Base-by-base conservation (phyloP, 495 filamentous ascomycete genomes). In the Penicillium riverlandense region DNA sequence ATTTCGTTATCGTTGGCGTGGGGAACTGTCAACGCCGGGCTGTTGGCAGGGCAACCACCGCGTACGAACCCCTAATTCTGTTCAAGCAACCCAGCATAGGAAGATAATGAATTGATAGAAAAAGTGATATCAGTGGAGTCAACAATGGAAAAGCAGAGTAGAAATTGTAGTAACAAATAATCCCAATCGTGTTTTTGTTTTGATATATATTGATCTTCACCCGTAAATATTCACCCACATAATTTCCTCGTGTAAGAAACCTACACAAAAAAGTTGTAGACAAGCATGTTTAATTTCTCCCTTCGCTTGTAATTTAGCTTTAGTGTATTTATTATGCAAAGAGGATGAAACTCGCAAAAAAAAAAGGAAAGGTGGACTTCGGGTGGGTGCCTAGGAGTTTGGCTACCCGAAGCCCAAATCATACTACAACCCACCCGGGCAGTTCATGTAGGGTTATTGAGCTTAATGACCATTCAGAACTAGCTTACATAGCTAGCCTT, bases 381-480 rank as follows among this genome's bases (percentile, higher is more conserved):
- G 7, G 4, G 4, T 6, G 9, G 32, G 32, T 2, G 32, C n/a
- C 2, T 12, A 11, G 2, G 6, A 6, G 32, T 34, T 6, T 34
- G 9, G 32, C 32, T 34, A 7, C 57, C 56, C 61, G 62, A 61
- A 66, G 62, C 58, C 55, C 59, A 61, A 66, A 64, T 62, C 55
- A 63, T 66, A 63, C 60, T 55, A 63, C 55, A 59, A 60, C 52
- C 59, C 50, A 60, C 54, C 52, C 53, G 50, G 59, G 49, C 48
- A 4, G 1, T 34, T 10, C n/a, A 34, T 34, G n/a, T 34, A 34
- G n/a, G 2, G 6, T 12, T 11, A 7, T 12, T 34, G 7, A 10
- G 9, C 6, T 34, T 6, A 34, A 10, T 11, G 4, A 3, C 5
- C 32, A 34, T 10, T 34, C 0, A 9, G 32, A 34, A 34, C 2